phyloP scores from a whole-genome alignment of 768 basidiomycete species.

The Gymnopilus dilepis region DNA sequence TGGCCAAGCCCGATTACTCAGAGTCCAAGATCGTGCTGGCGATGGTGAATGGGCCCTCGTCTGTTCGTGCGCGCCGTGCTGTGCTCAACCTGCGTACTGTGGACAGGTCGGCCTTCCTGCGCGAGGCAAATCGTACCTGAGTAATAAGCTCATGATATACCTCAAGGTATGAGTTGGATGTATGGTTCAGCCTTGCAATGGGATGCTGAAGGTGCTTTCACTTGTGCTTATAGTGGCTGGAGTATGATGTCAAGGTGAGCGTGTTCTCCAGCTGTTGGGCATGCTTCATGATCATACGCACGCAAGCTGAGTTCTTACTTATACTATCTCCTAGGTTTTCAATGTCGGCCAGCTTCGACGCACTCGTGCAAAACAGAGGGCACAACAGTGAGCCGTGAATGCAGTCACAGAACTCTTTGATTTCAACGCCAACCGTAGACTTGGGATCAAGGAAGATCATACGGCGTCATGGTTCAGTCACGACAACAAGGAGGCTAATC shows the following conservation, averaged over 20 bases:
- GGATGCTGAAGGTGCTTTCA: background rate
- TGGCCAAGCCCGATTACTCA: conserved; percentile 97
- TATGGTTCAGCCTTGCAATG: background rate
- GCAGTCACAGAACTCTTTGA: background rate
- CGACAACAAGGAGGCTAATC: conserved; percentile 77
- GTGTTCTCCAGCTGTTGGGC: background rate
- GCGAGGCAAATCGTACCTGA: conserved; percentile 96
- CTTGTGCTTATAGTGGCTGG: conserved; percentile 96
- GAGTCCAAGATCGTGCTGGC: conserved; percentile 98
- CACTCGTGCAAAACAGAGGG: conserved; percentile 80
- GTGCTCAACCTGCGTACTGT: background rate
- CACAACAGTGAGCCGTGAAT: conserved; percentile 59
- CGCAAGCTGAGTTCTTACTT: background rate
- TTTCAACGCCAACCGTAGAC: conserved; percentile 42
- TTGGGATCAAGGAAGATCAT: conserved; percentile 87
- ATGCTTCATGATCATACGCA: background rate
- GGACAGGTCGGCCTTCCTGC: conserved; percentile 94
- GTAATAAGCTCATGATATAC: conserved; percentile 97
- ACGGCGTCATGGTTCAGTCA: conserved; percentile 91
- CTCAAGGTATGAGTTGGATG: conserved; percentile 65
- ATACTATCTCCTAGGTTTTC: conserved; percentile 73
- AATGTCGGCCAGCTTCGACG: conserved; percentile 96
- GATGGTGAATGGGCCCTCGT: conserved; percentile 61
- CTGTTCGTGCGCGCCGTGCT: background rate
- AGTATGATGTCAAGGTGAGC: conserved; percentile 92